A percentile compares a stretch with the other conserved stretches of the same genome.
Evolutionary conservation across 2,329 filamentous ascomycete genomes (phyloP).

Genomic region (Pochonia chlamydosporia): DNA sequence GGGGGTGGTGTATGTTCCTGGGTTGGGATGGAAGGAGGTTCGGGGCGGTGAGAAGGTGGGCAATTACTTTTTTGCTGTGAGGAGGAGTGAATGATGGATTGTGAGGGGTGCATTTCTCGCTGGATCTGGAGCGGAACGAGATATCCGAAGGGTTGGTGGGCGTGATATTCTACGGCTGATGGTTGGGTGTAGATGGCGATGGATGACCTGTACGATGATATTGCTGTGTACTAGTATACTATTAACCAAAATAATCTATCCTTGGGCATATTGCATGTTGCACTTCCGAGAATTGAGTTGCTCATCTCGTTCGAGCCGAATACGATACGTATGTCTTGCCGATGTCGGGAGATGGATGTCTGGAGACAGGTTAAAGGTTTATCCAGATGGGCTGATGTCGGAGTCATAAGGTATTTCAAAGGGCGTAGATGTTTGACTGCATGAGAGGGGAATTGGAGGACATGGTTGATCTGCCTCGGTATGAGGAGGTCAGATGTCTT

Average conservation of each 20-base stretch:
- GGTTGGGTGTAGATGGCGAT: too few species aligned
- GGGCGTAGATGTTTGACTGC: not conserved
- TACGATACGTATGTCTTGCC: not conserved
- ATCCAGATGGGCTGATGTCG: not conserved
- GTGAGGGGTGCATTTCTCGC: slow-evolving; percentile 6
- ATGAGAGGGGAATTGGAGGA: too few species aligned
- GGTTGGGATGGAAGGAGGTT: slow-evolving; percentile 83
- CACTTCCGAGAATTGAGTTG: too few species aligned
- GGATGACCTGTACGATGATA: too few species aligned
- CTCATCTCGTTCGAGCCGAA: too few species aligned
- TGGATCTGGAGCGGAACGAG: not conserved
- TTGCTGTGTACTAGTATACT: not conserved
- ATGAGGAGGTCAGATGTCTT: too few species aligned
- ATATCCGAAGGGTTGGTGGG: not conserved
- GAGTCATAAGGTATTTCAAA: not conserved
- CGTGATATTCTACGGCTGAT: not conserved
- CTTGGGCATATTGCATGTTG: not conserved
- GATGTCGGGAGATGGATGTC: not conserved
- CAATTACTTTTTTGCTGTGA: slow-evolving; percentile 94
- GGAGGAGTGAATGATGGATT: slow-evolving; percentile 20
- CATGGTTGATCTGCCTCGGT: too few species aligned
- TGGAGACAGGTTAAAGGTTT: not conserved
- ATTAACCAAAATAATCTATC: not conserved
- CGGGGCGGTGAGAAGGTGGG: slow-evolving; percentile 76
- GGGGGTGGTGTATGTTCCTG: slow-evolving; percentile 88